Evolutionary conservation across 208 protist species (phyloP), one percentile per base, ranked within the genome.

Genomic region (Herpetomonas samuelpessoai): DNA sequence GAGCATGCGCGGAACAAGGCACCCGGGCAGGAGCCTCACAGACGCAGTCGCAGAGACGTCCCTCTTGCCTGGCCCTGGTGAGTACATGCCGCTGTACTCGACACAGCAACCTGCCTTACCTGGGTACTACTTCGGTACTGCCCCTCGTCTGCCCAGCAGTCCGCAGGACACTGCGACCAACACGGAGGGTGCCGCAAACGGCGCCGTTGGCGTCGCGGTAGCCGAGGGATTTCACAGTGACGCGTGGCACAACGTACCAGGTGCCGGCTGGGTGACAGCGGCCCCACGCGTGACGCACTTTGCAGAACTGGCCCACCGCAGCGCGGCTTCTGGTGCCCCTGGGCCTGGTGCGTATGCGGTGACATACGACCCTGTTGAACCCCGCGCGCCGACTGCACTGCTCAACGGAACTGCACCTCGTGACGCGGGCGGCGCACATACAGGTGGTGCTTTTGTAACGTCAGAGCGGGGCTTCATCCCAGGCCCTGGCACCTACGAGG

Each of bases 401-500:
- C 28, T 76, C 29, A 7, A 41, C 35, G 16, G 10, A 16, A 41
- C 35, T 7, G 35, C 35, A 7, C 35, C 35, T 16, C 35, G 35
- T 16, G 7, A 18, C 35, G 35, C 35, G 10, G 35, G 16, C 35
- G 35, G 10, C 10, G 35, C 10, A 16, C 27, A 21, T 14, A 16
- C 41, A 26, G 38, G 46, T 22, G 39, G 14, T 19, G 46, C 2
- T 2, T 22, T 10, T 0, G 2, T 19, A 30, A 41, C 31, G 55
- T n/a, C n/a, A n/a, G n/a, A n/a, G n/a, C n/a, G n/a, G n/a, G n/a
- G n/a, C n/a, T n/a, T n/a, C n/a, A n/a, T n/a, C n/a, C n/a, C n/a
- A 54, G 7, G 80, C 9, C 80, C 80, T 38, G 80, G 76, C 26
- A 58, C 57, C 9, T 87, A 87, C 63, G 10, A 41, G 9, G 22